Percentiles rank a stretch among this genome's conserved stretches.
Conservation (phyloP, 2,329 filamentous ascomycete genomes). For the Apiospora hydei region DNA sequence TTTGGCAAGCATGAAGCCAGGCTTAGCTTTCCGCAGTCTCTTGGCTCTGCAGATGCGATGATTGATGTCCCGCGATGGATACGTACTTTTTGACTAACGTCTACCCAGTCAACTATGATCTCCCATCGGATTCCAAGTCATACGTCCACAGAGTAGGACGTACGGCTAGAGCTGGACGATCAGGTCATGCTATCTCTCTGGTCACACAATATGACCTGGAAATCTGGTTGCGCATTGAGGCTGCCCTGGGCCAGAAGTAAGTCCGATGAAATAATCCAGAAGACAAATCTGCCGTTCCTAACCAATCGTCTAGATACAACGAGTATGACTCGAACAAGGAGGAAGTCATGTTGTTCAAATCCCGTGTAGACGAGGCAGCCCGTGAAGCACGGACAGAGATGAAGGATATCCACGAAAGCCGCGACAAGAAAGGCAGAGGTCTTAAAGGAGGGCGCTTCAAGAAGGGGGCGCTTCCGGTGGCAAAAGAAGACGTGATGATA, state of each 20-base stretch:
- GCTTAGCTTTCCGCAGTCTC: not conserved
- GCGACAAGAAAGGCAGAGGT: constrained; percentile 60
- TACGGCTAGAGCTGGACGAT: constrained; percentile 86
- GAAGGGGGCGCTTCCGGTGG: too few species aligned
- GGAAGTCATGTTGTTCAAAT: constrained; percentile 83
- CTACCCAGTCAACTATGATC: constrained; percentile 73
- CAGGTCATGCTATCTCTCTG: constrained; percentile 79
- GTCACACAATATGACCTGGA: constrained; percentile 82
- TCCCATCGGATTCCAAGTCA: constrained; percentile 86
- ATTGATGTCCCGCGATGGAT: not conserved
- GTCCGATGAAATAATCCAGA: constrained; percentile 32
- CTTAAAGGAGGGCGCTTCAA: constrained; percentile 52
- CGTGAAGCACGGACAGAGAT: constrained; percentile 80
- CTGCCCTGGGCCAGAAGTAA: constrained; percentile 80
- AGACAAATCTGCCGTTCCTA: not conserved
- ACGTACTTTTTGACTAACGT: constrained; percentile 63
- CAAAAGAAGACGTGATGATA: constrained; percentile 60
- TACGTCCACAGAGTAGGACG: constrained; percentile 91
- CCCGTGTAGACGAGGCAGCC: constrained; percentile 83
- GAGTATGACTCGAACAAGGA: constrained; percentile 78
- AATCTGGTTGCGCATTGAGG: constrained; percentile 82
- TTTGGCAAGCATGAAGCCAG: not conserved
- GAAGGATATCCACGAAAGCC: constrained; percentile 79
- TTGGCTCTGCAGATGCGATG: not conserved
- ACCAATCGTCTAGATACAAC: not conserved